These are phyloP conservation scores for Ambrosiella beaveri DNA, from an alignment of 2,329 filamentous ascomycete species.

Conservation along the genomic window DNA sequence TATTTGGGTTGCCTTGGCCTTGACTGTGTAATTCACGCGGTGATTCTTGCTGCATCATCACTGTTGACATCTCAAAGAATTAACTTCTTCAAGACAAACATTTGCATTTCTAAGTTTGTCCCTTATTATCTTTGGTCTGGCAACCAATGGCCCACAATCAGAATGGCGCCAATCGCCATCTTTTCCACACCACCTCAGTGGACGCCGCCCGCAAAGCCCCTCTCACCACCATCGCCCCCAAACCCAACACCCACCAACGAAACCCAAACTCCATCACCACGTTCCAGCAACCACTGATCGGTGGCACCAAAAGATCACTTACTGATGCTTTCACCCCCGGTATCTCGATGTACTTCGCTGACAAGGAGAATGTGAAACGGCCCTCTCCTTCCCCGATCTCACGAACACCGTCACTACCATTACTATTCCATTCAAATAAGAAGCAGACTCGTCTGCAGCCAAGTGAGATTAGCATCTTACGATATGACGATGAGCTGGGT, in stretches of 20 bases:
- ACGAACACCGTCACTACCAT: neutral
- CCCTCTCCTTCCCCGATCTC: neutral
- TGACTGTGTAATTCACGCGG: too few species aligned
- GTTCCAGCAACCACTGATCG: constrained; percentile 1
- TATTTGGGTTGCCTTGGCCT: too few species aligned
- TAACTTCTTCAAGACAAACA: too few species aligned
- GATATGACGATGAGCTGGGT: constrained; percentile 6
- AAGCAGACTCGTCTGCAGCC: constrained; percentile 20
- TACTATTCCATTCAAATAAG: neutral
- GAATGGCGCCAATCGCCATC: neutral
- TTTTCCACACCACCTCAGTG: constrained; percentile 11
- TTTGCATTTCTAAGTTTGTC: neutral
- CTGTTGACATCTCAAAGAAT: too few species aligned
- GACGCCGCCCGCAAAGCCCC: constrained; percentile 5
- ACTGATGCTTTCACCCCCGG: constrained; percentile 7
- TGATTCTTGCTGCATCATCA: too few species aligned
- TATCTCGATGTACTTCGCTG: neutral
- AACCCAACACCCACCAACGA: neutral
- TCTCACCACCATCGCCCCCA: neutral
- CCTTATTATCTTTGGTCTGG: neutral
- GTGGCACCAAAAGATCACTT: constrained; percentile 6
- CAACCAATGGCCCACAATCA: neutral
- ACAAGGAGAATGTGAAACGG: neutral
- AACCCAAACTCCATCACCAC: neutral
- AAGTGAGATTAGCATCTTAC: constrained; percentile 28